Evolutionary conservation across 306 rosid genomes (phyloP).

Genomic region (Acacia confusa): DNA sequence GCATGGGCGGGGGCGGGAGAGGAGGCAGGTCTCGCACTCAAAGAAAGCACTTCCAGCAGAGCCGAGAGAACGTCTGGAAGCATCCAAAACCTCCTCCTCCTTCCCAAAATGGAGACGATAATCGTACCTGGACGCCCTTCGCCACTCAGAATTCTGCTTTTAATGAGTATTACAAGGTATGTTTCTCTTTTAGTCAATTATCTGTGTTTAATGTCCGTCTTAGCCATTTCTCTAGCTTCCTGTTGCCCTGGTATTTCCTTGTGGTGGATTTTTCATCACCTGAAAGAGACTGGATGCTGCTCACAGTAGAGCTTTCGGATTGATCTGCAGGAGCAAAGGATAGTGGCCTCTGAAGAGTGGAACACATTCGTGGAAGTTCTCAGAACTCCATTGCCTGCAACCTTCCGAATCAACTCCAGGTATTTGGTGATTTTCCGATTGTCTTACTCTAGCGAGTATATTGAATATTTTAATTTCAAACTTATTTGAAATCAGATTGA

Average conservation of each 20-base stretch:
- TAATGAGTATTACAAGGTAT: slow-evolving; percentile 73
- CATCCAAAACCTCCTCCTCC: slow-evolving; percentile 69
- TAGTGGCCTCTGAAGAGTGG: slow-evolving; percentile 71
- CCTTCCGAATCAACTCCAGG: slow-evolving; percentile 92
- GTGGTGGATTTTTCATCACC: background rate
- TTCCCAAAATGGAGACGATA: slow-evolving; percentile 22
- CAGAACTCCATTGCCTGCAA: slow-evolving; percentile 86
- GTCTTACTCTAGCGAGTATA: background rate
- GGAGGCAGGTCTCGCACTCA: slow-evolving; percentile 84
- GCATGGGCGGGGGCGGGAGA: slow-evolving; percentile 69
- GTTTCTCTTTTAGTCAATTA: background rate
- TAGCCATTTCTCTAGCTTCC: background rate
- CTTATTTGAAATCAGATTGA: background rate
- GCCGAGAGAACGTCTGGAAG: slow-evolving; percentile 93
- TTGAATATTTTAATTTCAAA: background rate
- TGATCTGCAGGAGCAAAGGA: slow-evolving; percentile 54
- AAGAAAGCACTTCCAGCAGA: slow-evolving; percentile 73
- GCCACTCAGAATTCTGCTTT: slow-evolving; percentile 61
- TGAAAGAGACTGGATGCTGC: background rate
- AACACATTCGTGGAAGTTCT: slow-evolving; percentile 66
- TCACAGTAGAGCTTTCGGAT: background rate
- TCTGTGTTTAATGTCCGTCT: background rate
- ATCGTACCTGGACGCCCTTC: slow-evolving; percentile 72
- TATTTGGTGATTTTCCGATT: slow-evolving; percentile 5
- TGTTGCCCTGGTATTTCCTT: background rate